phyloP scores from a whole-genome alignment of 108 stramenopile species.

The Nitzschia sp. region DNA sequence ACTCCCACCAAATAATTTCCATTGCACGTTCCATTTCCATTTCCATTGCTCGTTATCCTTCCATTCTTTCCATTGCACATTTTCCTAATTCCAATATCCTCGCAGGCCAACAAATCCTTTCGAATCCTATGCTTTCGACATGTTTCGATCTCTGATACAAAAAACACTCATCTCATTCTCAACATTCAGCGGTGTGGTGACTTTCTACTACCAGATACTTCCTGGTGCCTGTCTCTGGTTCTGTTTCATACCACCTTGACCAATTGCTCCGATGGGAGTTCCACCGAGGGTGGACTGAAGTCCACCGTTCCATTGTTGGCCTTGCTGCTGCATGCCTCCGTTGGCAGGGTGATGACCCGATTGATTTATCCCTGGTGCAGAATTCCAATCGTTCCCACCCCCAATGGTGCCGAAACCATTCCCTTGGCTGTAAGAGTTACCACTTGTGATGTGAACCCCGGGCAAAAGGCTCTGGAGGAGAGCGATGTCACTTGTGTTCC shows the following conservation, averaged over 20 bases:
- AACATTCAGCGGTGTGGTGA: not conserved
- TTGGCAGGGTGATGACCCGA: not conserved
- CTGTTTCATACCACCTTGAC: constrained; percentile 26
- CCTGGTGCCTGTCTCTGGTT: constrained; percentile 33
- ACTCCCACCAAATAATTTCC: not conserved
- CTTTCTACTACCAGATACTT: constrained; percentile 36
- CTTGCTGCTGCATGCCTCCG: constrained; percentile 3
- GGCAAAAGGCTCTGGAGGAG: constrained; percentile 84
- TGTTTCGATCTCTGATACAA: not conserved
- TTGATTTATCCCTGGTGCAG: constrained; percentile 16
- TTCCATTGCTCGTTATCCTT: constrained; percentile 31
- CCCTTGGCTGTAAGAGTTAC: constrained; percentile 29
- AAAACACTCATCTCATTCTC: not conserved
- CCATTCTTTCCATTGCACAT: constrained; percentile 39
- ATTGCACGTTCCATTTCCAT: constrained; percentile 7
- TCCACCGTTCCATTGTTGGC: constrained; percentile 24
- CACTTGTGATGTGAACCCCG: constrained; percentile 74
- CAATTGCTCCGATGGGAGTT: constrained; percentile 28
- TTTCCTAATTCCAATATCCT: constrained; percentile 23
- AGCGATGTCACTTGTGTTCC: constrained; percentile 74
- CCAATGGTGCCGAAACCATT: constrained; percentile 32
- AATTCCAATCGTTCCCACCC: constrained; percentile 15
- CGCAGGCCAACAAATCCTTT: constrained; percentile 7
- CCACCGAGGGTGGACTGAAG: constrained; percentile 27
- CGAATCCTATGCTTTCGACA: constrained; percentile 10